Evolutionary conservation across 177 flowering plant genomes (phyloP).

Genomic region (Vitis hybrid): DNA sequence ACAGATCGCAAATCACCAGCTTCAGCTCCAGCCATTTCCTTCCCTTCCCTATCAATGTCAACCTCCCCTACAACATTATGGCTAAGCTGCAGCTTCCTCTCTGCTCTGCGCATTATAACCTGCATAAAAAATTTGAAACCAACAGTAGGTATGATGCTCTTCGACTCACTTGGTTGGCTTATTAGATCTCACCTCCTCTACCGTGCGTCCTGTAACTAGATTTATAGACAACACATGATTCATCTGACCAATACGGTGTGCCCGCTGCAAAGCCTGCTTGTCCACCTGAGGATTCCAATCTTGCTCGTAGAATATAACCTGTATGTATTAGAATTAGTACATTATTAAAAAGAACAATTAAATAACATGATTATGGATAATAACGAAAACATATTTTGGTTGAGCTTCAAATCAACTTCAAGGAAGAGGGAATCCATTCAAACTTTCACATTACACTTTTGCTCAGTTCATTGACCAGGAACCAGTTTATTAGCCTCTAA

Average conservation of each 20-base stretch:
- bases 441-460: no score
- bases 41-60: conserved; percentile 33
- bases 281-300: conserved; percentile 99
- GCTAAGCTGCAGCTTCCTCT: conserved; percentile 78
- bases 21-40: conserved; percentile 42
- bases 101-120: conserved; percentile 88
- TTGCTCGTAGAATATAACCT: conserved; percentile 99
- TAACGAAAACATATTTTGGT: not conserved
- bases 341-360: not conserved
- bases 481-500: no score
- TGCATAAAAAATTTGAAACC: conserved; percentile 19
- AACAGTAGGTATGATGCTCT: not conserved
- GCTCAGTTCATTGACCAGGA: no score
- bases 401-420: not conserved
- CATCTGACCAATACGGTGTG: conserved; percentile 92
- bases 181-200: conserved; percentile 69
- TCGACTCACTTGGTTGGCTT: not conserved
- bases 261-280: conserved; percentile 90
- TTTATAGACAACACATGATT: conserved; percentile 83
- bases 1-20: conserved; percentile 66
- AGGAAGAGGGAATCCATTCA: no score
- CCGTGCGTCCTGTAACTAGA: conserved; percentile 57
- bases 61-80: conserved; percentile 70
- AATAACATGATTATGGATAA: not conserved
- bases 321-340: conserved; percentile 1